Evolutionary conservation across 208 protist genomes (phyloP), one percentile per base, ranked within the genome.

Genomic region (Leishmania turanica): DNA sequence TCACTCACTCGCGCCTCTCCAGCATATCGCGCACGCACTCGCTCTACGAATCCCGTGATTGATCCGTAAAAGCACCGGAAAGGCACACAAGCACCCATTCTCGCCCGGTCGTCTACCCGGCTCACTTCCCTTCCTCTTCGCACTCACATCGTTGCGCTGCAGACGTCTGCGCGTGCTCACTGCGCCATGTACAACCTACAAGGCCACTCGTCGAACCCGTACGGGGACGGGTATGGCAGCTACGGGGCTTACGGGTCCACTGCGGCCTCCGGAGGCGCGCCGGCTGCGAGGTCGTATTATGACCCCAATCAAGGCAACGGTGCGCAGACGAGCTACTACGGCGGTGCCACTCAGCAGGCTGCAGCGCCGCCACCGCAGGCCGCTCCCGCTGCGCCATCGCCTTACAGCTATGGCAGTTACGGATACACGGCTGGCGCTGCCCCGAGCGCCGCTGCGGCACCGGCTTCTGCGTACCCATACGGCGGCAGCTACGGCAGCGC

Each of bases 391-490:
- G 64, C 77, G 1, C 70, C 62, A 9, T 47, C 75, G 27, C 54
- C 75, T 60, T 69, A 78, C 42, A 47, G 15, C 40, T 78, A 78
- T 74, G 72, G 40, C 42, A 66, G 60, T 21, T 79, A 79, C 68
- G 65, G 17, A n/a, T 40, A 56, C 47, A 47, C 54, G 17, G 21
- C 68, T 34, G 37, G 7, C 27, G 45, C 49, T 21, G 31, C 78
- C 17, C 0, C 76, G 8, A 60, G 45, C 7, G 45, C 75, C 11
- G 42, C 84, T 4, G 74, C 81, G 60, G 24, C 81, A 47, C 27
- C 82, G 15, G 56, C 81, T 21, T 81, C 78, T 37, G 78, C 64
- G 21, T 83, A 80, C 51, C 69, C 85, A 13, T 89, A 89, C 80
- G 80, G 70, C 42, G 69, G 68, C 51, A 79, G 71, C 62, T 34